Base-by-base conservation (phyloP, 169 alveolate genomes). In the Babesia divergens region DNA sequence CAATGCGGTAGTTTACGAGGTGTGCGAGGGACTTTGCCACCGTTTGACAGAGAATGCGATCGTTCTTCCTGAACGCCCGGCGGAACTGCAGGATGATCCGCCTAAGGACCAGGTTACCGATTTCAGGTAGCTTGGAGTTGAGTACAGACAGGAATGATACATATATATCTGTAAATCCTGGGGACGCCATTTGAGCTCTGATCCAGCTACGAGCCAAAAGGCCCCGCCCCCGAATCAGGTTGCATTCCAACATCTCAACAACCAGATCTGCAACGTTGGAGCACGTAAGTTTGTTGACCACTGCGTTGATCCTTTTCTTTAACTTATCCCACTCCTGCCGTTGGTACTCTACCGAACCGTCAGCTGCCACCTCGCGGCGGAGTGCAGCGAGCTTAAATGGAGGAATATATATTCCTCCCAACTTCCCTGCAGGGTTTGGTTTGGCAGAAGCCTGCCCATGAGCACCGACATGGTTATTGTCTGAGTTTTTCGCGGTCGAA, bases 151-250 rank as follows among this genome's bases (percentile, higher is more conserved):
- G 89, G 29, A 98, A 87, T n/a, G 98, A 96, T 22, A 99, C 98
- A 84, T 95, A 96, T 8, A 98, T 97, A 54, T 93, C 95, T 4
- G 99, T 93, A 75, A 94, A 97, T 31, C 96, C 97, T 20, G 99
- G 99, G 1, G 99, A 95, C 16, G 99, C 98, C 95, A 97, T 89
- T 89, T 98, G 98, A 18, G 99, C 99, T 74, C 98, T 91, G 52
- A 97, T 87, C 55, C 98, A 83, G 40, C 99, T 95, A 58, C 97
- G 96, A 34, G 96, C 96, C 54, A 98, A 84, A 37, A 98, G 85
- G 0, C 99, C 99, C 47, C 97, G 94, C 16, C 99, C 99, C 64
- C 99, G 86, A 20, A 97, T 88, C 49, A 98, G 74, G 84, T 98
- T 98, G 85, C 96, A 98, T 80, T 96, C 97, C 46, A 98, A 94